phyloP scores from a whole-genome alignment of 345 rosid genomes.

The Xanthoceras sorbifolium region DNA sequence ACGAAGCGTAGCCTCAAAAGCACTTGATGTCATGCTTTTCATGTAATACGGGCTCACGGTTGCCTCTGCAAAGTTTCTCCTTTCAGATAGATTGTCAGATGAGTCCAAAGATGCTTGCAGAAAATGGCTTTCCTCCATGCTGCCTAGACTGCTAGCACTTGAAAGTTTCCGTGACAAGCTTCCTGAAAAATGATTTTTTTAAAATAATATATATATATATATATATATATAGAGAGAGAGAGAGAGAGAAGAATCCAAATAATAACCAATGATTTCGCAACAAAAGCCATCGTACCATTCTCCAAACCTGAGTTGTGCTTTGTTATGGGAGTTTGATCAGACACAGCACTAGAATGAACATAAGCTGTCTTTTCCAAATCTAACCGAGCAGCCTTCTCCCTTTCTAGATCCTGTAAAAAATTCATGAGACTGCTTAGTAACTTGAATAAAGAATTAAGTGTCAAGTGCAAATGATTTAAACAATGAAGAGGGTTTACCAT shows the following conservation, averaged over 20 bases:
- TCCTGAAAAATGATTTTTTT: conserved; percentile 45
- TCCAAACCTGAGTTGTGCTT: conserved; percentile 64
- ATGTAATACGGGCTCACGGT: conserved; percentile 76
- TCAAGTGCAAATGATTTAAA: not conserved
- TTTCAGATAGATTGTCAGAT: conserved; percentile 72
- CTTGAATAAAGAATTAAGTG: conserved; percentile 3
- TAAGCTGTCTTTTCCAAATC: conserved; percentile 79
- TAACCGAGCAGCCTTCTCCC: conserved; percentile 80
- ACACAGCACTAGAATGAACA: conserved; percentile 43
- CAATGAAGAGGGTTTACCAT: not conserved
- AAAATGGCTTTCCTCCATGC: conserved; percentile 96
- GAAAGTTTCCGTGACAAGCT: conserved; percentile 73
- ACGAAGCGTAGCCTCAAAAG: conserved; percentile 91
- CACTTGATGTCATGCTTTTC: conserved; percentile 94
- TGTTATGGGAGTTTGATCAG: conserved; percentile 60
- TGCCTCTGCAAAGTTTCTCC: conserved; percentile 67
- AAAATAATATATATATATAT: conserved; percentile 2
- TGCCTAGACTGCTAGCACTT: conserved; percentile 82
- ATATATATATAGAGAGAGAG: too few species aligned
- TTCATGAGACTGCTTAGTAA: conserved; percentile 2
- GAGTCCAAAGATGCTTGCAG: conserved; percentile 94
- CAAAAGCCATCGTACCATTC: conserved; percentile 56
- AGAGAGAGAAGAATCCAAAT: conserved; percentile 14
- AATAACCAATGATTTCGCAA: conserved; percentile 17
- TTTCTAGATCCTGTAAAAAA: conserved; percentile 75